Evolutionary conservation across 2,329 filamentous ascomycete species (phyloP), one percentile per base, ranked within the genome.

Genomic region (Penicillium italicum): DNA sequence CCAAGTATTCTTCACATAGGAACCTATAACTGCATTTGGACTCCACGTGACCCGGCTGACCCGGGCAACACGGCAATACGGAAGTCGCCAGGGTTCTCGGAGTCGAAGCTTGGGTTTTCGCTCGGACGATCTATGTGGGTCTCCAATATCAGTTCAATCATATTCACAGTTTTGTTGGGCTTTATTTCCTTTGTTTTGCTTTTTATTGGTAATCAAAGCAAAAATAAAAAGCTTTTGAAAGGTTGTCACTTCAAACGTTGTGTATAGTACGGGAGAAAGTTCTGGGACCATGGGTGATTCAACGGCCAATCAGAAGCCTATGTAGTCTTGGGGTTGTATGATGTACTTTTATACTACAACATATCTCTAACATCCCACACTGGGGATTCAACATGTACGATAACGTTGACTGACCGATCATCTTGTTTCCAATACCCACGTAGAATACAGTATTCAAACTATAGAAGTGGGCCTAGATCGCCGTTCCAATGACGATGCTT

Each of bases 401-500:
- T 57, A 50, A 60, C 60, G 49, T 43, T 45, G 14, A 26, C 33
- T 45, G 36, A 41, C 33, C 45, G 30, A 10, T 50, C 31, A 18
- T 48, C 20, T 14, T 40, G 34, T 31, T 12, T n/a, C 40, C n/a
- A 14, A 51, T 26, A 47, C 26, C 49, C 20, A 26, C 30, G 24
- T 41, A 42, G 43, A 51, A 62, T 53, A 54, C 40, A 59, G 53
- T 44, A 62, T 57, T 53, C 58, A 64, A 48, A 56, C 31, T 48
- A 53, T 43, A 44, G 18, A 20, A 34, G 62, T 64, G 63, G 63
- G 62, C 61, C 62, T 59, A n/a, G 63, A 64, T 65, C 63, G 55
- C 59, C 63, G 50, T 46, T 55, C 41, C 55, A 50, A 64, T 64
- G 62, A 62, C 62, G 62, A 63, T 64, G 41, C 54, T 63, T 57